These are phyloP conservation scores for Thielaviopsis musarum DNA, from an alignment of 2,329 filamentous ascomycete species.

Conservation along the genomic window DNA sequence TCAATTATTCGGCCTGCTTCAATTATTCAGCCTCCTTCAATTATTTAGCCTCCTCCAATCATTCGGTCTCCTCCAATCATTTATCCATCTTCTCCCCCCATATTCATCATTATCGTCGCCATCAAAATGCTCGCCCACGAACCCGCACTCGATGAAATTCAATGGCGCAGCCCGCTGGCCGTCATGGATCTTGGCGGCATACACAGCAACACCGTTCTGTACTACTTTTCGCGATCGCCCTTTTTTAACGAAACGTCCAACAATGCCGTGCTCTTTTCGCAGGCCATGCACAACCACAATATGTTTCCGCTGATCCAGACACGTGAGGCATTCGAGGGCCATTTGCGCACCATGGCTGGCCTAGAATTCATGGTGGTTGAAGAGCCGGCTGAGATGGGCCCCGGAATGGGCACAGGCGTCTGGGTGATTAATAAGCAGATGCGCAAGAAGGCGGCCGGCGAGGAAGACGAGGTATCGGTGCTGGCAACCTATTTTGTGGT, in stretches of 20 bases:
- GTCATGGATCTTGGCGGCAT: conserved; percentile 38
- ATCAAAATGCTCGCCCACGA: conserved; percentile 29
- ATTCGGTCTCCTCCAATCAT: not conserved
- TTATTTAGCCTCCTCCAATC: not conserved
- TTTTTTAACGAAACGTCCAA: conserved; percentile 54
- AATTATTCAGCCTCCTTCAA: not conserved
- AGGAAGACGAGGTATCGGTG: conserved; percentile 42
- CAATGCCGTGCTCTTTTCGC: conserved; percentile 44
- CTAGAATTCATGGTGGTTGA: conserved; percentile 51
- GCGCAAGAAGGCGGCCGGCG: conserved; percentile 36
- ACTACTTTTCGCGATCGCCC: conserved; percentile 50
- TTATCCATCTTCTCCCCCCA: not conserved
- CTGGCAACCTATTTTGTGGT: conserved; percentile 47
- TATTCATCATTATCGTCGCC: not conserved
- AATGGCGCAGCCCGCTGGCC: conserved; percentile 40
- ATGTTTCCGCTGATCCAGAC: conserved; percentile 42
- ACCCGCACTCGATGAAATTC: conserved; percentile 46
- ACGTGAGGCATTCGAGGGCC: conserved; percentile 45
- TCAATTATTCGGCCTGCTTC: not conserved
- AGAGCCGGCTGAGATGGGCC: conserved; percentile 44
- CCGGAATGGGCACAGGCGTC: conserved; percentile 48
- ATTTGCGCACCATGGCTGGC: conserved; percentile 46
- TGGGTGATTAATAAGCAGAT: conserved; percentile 57
- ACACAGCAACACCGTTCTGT: conserved; percentile 47
- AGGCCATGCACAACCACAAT: conserved; percentile 43